Evolutionary conservation across 2,329 filamentous ascomycete genomes (phyloP).

Genomic region (Aspergillus hortae): DNA sequence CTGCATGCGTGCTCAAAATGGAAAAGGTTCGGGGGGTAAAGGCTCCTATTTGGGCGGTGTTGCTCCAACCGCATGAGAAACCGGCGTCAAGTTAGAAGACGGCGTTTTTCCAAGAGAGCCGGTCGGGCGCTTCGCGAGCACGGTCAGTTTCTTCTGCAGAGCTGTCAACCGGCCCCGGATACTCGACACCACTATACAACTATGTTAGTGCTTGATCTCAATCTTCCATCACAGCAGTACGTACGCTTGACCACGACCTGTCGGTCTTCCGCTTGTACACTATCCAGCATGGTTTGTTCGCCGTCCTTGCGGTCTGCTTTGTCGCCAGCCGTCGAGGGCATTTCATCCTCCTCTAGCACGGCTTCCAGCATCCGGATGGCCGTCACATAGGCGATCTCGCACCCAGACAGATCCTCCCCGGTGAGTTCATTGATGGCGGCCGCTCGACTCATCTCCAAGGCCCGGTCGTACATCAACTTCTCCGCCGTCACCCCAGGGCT

Average conservation of each 20-base stretch:
- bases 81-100: conserved; percentile 27
- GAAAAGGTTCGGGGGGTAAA: conserved; percentile 1
- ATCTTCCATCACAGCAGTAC: conserved; percentile 18
- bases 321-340: conserved; percentile 29
- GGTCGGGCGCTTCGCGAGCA: conserved; percentile 47
- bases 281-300: conserved; percentile 40
- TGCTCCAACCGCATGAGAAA: conserved; percentile 29
- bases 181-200: conserved; percentile 44
- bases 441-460: conserved; percentile 90
- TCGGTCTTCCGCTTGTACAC: conserved; percentile 45
- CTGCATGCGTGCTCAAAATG: conserved; percentile 9
- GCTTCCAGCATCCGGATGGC: conserved; percentile 94
- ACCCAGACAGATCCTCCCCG: conserved; percentile 79
- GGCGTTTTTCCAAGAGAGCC: conserved; percentile 29
- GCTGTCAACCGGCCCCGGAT: conserved; percentile 47
- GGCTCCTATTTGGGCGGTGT: conserved; percentile 30
- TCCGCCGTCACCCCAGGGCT: conserved; percentile 90
- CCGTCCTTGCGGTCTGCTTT: conserved; percentile 26
- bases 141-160: conserved; percentile 48
- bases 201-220: conserved; percentile 18
- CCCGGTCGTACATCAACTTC: conserved; percentile 96
- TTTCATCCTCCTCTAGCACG: conserved; percentile 78
- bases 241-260: conserved; percentile 50
- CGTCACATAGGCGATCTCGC: conserved; percentile 89
- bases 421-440: conserved; percentile 96